Percentiles rank a stretch among this genome's conserved stretches.
Evolutionary conservation across 441 rosid genomes (phyloP).

Genomic region (Manihot esculenta): DNA sequence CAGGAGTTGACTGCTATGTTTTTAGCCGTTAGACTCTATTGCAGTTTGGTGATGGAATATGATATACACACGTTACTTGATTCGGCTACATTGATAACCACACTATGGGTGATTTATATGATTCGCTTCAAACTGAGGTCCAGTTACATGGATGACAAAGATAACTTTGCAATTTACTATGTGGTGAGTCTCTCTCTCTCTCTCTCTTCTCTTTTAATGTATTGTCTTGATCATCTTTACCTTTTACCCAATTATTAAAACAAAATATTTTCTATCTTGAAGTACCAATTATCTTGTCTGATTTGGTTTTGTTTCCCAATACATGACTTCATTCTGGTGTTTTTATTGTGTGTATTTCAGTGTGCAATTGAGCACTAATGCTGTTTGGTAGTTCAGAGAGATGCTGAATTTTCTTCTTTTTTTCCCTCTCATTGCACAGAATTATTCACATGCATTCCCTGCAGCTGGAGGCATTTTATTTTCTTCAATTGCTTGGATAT

Average conservation of each 20-base stretch:
- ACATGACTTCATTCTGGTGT: background rate
- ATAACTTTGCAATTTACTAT: slow-evolving; percentile 80
- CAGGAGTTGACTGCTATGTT: slow-evolving; percentile 93
- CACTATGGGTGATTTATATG: slow-evolving; percentile 94
- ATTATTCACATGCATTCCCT: background rate
- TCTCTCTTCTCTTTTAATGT: background rate
- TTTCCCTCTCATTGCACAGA: background rate
- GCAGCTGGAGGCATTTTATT: background rate
- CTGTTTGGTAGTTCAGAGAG: background rate
- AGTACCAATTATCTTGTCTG: background rate
- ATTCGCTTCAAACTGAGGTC: slow-evolving; percentile 80
- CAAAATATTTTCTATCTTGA: background rate
- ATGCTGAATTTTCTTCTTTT: background rate
- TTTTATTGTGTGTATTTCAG: background rate
- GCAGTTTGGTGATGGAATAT: slow-evolving; percentile 95
- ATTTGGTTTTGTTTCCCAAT: slow-evolving; percentile 1
- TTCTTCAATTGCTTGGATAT: no score
- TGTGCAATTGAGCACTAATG: background rate
- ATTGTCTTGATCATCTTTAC: background rate
- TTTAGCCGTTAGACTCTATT: slow-evolving; percentile 82
- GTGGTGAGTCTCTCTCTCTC: slow-evolving; percentile 53
- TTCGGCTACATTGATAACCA: slow-evolving; percentile 75
- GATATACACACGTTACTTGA: slow-evolving; percentile 93
- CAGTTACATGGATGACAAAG: slow-evolving; percentile 93
- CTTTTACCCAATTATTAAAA: background rate